phyloP scores from a whole-genome alignment of 2,329 filamentous ascomycete genomes.

The Fusarium hainanense region DNA sequence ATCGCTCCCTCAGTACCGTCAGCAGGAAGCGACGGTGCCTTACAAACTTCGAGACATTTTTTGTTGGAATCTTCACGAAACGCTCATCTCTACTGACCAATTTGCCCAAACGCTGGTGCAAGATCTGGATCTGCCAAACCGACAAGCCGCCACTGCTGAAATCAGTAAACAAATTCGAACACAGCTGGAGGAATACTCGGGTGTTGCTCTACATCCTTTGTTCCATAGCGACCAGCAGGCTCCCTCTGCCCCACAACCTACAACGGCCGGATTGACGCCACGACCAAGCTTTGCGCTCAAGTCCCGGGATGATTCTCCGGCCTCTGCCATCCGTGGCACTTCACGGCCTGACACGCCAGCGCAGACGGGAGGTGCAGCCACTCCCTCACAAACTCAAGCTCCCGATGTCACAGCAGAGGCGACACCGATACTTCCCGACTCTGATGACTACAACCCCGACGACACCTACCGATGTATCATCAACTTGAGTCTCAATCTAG shows the following conservation, averaged over 20 bases:
- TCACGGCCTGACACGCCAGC: slow-evolving; percentile 69
- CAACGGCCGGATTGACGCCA: slow-evolving; percentile 42
- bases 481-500: slow-evolving; percentile 88
- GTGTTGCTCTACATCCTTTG: slow-evolving; percentile 90
- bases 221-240: slow-evolving; percentile 73
- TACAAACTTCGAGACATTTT: slow-evolving; percentile 96
- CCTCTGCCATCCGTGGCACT: slow-evolving; percentile 48
- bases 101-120: slow-evolving; percentile 93
- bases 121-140: slow-evolving; percentile 89
- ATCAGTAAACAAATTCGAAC: slow-evolving; percentile 95
- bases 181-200: slow-evolving; percentile 95
- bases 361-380: slow-evolving; percentile 62
- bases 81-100: slow-evolving; percentile 91
- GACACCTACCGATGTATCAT: slow-evolving; percentile 96
- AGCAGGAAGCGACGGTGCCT: slow-evolving; percentile 81
- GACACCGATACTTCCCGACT: slow-evolving; percentile 67
- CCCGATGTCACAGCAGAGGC: slow-evolving; percentile 76
- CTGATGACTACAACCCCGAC: slow-evolving; percentile 85
- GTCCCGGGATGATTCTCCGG: slow-evolving; percentile 54
- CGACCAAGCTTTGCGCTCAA: slow-evolving; percentile 48
- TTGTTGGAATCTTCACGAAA: slow-evolving; percentile 96
- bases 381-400: slow-evolving; percentile 58
- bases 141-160: slow-evolving; percentile 74
- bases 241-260: slow-evolving; percentile 37
- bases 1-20: slow-evolving; percentile 80